Evolutionary conservation across 257 asterid species (phyloP).

Genomic region (Solanum commersonii): DNA sequence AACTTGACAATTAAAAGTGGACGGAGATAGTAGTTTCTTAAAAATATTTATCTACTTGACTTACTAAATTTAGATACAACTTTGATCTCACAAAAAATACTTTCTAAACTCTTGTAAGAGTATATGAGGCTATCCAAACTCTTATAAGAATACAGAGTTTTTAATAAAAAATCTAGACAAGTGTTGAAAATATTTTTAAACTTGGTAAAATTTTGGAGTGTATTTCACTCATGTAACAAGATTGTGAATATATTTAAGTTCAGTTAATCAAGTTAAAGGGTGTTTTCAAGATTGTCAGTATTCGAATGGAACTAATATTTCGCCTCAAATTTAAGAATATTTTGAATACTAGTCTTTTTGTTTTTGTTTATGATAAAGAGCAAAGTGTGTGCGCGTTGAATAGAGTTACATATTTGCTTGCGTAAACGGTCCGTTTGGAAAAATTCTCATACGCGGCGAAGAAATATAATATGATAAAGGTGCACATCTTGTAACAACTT

Average conservation of each 20-base stretch:
- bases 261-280: too few species aligned
- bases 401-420: not conserved
- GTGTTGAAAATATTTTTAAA: too few species aligned
- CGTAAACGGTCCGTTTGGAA: not conserved
- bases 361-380: not conserved
- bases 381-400: not conserved
- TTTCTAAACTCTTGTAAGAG: accelerated
- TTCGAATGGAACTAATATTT: too few species aligned
- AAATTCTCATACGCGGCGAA: not conserved
- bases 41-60: too few species aligned
- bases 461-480: not conserved
- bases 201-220: accelerated
- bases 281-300: too few species aligned
- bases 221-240: not conserved
- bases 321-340: too few species aligned
- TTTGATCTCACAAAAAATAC: not conserved
- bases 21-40: too few species aligned
- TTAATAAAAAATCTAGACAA: accelerated
- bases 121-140: too few species aligned
- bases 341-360: too few species aligned
- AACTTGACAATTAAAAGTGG: too few species aligned
- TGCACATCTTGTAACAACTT: not conserved
- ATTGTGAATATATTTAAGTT: too few species aligned
- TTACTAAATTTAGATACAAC: accelerated
- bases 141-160: accelerated